Conservation (phyloP, 2,329 filamentous ascomycete genomes). For the Diaporthe velutina region DNA sequence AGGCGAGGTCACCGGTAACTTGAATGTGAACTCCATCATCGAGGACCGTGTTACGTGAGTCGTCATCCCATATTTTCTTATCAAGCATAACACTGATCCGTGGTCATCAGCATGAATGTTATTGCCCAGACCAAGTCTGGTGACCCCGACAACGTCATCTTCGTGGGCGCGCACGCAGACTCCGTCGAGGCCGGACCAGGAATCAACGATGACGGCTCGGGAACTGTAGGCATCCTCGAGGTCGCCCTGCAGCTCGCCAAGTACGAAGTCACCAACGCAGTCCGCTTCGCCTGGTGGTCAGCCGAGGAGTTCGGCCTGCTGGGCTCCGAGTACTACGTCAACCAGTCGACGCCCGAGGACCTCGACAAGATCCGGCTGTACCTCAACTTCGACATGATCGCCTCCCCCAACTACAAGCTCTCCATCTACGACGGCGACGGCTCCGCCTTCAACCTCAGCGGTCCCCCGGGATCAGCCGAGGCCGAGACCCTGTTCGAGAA, state of each 20-base stretch:
- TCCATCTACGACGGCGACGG: slow-evolving; percentile 72
- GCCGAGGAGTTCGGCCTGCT: slow-evolving; percentile 45
- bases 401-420: slow-evolving; percentile 63
- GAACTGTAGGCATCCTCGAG: slow-evolving; percentile 47
- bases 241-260: slow-evolving; percentile 43
- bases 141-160: slow-evolving; percentile 43
- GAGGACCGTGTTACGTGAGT: slow-evolving; percentile 52
- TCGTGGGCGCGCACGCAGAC: slow-evolving; percentile 50
- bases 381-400: slow-evolving; percentile 70
- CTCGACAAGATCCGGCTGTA: slow-evolving; percentile 53
- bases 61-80: fast-evolving
- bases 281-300: slow-evolving; percentile 54
- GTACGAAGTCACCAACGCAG: slow-evolving; percentile 47
- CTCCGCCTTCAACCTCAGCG: slow-evolving; percentile 67
- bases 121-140: slow-evolving; percentile 60
- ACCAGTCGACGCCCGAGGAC: slow-evolving; percentile 42
- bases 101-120: slow-evolving; percentile 31
- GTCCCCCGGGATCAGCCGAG: slow-evolving; percentile 44
- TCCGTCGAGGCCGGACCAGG: slow-evolving; percentile 49
- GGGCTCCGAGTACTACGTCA: slow-evolving; percentile 48
- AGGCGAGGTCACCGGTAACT: slow-evolving; percentile 45
- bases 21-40: slow-evolving; percentile 51
- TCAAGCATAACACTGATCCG: slow-evolving; percentile 53
- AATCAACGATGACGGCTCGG: slow-evolving; percentile 50
- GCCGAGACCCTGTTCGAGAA: slow-evolving; percentile 51